Conservation (phyloP, 164 flowering plant genomes). For the Berberis thunbergii region DNA sequence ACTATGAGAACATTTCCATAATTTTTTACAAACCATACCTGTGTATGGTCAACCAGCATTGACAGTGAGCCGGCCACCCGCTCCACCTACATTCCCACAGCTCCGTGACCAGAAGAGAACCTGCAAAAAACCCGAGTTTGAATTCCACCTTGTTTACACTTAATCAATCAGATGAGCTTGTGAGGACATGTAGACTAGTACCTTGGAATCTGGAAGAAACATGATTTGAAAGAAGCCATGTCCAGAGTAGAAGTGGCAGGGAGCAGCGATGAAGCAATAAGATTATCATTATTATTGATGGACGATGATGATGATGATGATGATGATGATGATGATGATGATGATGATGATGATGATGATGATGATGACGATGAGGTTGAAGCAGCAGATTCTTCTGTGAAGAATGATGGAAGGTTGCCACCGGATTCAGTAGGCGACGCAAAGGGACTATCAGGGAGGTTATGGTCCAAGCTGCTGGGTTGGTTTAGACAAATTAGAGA, state of each 20-base stretch:
- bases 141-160: not conserved
- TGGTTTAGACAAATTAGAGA: constrained; percentile 1
- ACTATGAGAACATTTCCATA: not conserved
- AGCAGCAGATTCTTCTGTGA: constrained; percentile 11
- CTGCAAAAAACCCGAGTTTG: constrained; percentile 23
- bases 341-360: too few species aligned
- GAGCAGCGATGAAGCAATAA: constrained; percentile 26
- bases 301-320: constrained; percentile 13
- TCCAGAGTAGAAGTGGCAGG: constrained; percentile 48
- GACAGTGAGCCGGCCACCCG: not conserved
- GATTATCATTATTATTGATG: constrained; percentile 12
- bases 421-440: constrained; percentile 30
- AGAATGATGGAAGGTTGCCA: constrained; percentile 19
- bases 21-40: not conserved
- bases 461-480: constrained; percentile 54
- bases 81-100: constrained; percentile 48
- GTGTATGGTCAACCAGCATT: constrained; percentile 6
- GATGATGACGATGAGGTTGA: constrained; percentile 3
- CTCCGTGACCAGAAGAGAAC: constrained; percentile 58
- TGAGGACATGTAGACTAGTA: constrained; percentile 6
- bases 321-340: too few species aligned
- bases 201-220: constrained; percentile 79
- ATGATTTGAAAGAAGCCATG: constrained; percentile 64
- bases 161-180: not conserved
- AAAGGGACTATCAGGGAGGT: constrained; percentile 85